phyloP scores from a whole-genome alignment of 768 basidiomycete species.

The Xerocomellus amylosporus region DNA sequence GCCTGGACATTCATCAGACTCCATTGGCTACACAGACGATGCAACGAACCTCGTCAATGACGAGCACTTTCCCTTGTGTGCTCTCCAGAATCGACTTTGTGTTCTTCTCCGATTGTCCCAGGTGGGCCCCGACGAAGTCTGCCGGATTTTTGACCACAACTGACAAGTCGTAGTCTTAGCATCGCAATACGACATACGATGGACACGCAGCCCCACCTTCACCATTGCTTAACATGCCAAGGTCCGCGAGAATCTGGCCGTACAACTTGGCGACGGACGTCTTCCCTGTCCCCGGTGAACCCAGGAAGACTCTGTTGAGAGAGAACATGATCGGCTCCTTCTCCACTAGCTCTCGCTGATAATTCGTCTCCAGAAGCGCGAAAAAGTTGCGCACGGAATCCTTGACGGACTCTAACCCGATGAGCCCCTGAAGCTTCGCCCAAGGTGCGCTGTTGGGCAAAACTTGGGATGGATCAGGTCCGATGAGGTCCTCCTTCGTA shows the following conservation, averaged over 20 bases:
- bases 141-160: slow-evolving; percentile 68
- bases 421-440: slow-evolving; percentile 51
- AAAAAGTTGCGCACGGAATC: slow-evolving; percentile 50
- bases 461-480: slow-evolving; percentile 57
- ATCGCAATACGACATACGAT: background rate
- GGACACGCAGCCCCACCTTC: slow-evolving; percentile 48
- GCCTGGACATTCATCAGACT: slow-evolving; percentile 41
- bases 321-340: slow-evolving; percentile 50
- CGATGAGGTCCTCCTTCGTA: slow-evolving; percentile 56
- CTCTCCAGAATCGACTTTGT: slow-evolving; percentile 63
- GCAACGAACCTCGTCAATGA: slow-evolving; percentile 61
- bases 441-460: slow-evolving; percentile 47
- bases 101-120: slow-evolving; percentile 62
- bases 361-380: slow-evolving; percentile 50
- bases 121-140: slow-evolving; percentile 57
- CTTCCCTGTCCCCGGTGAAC: slow-evolving; percentile 71
- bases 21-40: background rate
- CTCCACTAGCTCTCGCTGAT: slow-evolving; percentile 57
- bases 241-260: slow-evolving; percentile 58
- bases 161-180: slow-evolving; percentile 20
- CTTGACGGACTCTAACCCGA: slow-evolving; percentile 59
- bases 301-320: slow-evolving; percentile 65
- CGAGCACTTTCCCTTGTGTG: slow-evolving; percentile 62
- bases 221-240: slow-evolving; percentile 65
- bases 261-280: slow-evolving; percentile 70